Evolutionary conservation across 805 yeast genomes (phyloP).

Genomic region (Ogataea pignaliae): DNA sequence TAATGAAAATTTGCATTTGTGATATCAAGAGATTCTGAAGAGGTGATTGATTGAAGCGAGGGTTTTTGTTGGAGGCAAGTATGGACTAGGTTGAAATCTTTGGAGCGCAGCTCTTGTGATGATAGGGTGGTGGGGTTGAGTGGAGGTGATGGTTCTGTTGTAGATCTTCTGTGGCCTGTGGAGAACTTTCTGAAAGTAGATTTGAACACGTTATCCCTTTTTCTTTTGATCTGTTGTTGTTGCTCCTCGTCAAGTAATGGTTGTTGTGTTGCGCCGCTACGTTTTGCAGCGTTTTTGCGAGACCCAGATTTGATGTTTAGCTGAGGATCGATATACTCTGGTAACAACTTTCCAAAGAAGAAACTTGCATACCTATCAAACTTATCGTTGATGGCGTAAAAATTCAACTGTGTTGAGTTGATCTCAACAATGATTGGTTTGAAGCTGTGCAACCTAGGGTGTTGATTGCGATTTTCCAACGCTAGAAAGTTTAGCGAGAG

Average conservation of each 20-base stretch:
- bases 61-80: conserved; percentile 10
- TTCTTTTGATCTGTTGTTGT: not conserved
- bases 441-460: conserved; percentile 1
- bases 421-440: conserved; percentile 27
- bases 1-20: conserved; percentile 1
- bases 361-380: conserved; percentile 14
- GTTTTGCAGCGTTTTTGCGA: not conserved
- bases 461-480: not conserved
- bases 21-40: conserved; percentile 1
- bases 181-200: not conserved
- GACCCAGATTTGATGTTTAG: conserved; percentile 19
- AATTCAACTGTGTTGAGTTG: conserved; percentile 29
- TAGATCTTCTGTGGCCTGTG: not conserved
- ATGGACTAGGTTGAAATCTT: conserved; percentile 8
- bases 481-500: not conserved
- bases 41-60: conserved; percentile 7
- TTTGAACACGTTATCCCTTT: not conserved
- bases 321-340: conserved; percentile 25
- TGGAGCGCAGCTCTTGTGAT: conserved; percentile 5
- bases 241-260: not conserved
- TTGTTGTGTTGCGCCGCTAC: not conserved
- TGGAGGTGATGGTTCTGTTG: not conserved
- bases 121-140: not conserved
- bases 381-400: conserved; percentile 16
- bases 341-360: conserved; percentile 19